Conservation (phyloP, 345 rosid genomes). For the Lepidium didymum region DNA sequence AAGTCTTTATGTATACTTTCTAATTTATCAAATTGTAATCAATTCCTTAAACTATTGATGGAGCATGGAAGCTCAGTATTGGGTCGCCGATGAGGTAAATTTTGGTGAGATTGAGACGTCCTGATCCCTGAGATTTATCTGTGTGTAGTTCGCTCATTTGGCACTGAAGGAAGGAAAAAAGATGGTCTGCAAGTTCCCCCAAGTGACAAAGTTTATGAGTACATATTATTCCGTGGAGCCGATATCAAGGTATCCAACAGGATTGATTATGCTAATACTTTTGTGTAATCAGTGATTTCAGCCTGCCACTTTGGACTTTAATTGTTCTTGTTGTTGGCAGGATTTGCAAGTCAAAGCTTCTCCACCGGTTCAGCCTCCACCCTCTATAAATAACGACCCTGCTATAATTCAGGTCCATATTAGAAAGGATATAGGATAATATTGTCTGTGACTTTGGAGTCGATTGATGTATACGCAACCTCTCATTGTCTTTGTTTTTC, state of each 20-base stretch:
- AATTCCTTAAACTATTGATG: background rate
- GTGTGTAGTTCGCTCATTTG: slow-evolving; percentile 57
- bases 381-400: slow-evolving; percentile 73
- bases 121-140: background rate
- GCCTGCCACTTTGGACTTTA: background rate
- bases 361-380: slow-evolving; percentile 67
- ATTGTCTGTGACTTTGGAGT: background rate
- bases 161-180: slow-evolving; percentile 70
- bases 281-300: background rate
- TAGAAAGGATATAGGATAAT: background rate
- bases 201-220: slow-evolving; percentile 58
- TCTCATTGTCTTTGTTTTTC: slow-evolving; percentile 20
- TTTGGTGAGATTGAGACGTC: background rate
- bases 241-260: slow-evolving; percentile 52
- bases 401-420: slow-evolving; percentile 81
- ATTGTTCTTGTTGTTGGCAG: slow-evolving; percentile 32
- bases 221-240: slow-evolving; percentile 60
- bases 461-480: background rate
- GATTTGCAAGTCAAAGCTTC: slow-evolving; percentile 94
- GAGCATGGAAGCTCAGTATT: background rate
- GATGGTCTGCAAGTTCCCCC: slow-evolving; percentile 59
- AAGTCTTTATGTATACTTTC: background rate
- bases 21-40: background rate
- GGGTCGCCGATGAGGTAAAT: background rate
- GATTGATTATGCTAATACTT: background rate